Evolutionary conservation across 2,329 filamentous ascomycete species (phyloP).

Genomic region (Didymella segeticola): DNA sequence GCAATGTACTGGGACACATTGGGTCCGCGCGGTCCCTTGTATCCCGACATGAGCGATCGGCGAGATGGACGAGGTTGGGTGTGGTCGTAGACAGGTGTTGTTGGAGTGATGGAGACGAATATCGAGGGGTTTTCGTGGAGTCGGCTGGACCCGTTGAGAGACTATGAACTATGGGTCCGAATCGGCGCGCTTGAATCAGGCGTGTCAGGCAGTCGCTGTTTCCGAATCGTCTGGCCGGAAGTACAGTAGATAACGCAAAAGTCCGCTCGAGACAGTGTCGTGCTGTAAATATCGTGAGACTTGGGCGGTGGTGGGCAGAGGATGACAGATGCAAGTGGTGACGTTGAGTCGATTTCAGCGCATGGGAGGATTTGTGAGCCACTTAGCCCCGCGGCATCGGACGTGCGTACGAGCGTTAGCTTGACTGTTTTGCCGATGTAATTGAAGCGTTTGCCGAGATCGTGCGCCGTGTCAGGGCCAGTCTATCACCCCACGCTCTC

Average conservation of each 20-base stretch:
- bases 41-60: constrained; percentile 68
- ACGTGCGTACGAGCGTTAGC: constrained; percentile 1
- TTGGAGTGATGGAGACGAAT: constrained; percentile 22
- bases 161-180: constrained; percentile 13
- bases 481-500: constrained; percentile 14
- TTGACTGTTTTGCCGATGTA: constrained; percentile 13
- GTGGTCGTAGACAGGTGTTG: constrained; percentile 15
- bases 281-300: not conserved
- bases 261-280: constrained; percentile 1
- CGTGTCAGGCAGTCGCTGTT: constrained; percentile 3
- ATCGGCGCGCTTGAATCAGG: constrained; percentile 27
- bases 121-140: constrained; percentile 26
- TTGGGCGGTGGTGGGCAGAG: constrained; percentile 1
- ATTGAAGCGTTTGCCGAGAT: constrained; percentile 16
- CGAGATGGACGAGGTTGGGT: constrained; percentile 11
- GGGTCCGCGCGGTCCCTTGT: constrained; percentile 77
- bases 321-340: constrained; percentile 15
- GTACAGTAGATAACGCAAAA: too few relatives aligned
- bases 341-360: constrained; percentile 18
- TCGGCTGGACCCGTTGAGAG: constrained; percentile 16
- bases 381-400: constrained; percentile 18
- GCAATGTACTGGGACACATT: constrained; percentile 92
- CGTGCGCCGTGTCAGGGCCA: not conserved
- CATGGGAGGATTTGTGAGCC: constrained; percentile 17
- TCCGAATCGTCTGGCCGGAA: not conserved